Base-by-base conservation (phyloP, 768 basidiomycete species). In the Boletus speciosus region DNA sequence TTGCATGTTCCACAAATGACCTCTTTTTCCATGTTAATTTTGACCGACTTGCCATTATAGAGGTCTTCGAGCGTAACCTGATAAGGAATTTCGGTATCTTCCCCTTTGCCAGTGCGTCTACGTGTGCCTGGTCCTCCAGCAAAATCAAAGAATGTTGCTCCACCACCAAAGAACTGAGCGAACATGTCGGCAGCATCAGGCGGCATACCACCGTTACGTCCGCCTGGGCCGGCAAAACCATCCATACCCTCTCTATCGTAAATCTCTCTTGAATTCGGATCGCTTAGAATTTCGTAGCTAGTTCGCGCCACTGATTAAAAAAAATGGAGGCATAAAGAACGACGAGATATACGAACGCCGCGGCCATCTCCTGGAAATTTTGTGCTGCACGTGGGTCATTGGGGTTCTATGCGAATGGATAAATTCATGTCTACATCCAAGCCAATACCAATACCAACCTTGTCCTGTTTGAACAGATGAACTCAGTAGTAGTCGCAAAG, bases 51-150 rank as follows among this genome's bases (percentile, higher is more conserved):
- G 31, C 95, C 96, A 52, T 88, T 90, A 72, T 93, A 98, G 21
- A 95, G 74, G 68, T 98, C 95, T 71, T 97, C 95, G 31, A 98
- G 78, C 5, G 90, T 87, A 49, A 96, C 90, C 38, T 90, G 80
- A 67, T 95, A 88, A 4, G 85, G 82, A 58, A 93, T 84, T 43
- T 85, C 75, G 21, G 86, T 81, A 66, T 94, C 85, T 61, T 88
- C 78, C 15, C 87, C 87, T 61, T 82, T 84, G 58, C 25, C 25
- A 25, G 25, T 25, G 25, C 81, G 73, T 58, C 77, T 73, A 55
- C 75, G 72, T 48, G 70, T 64, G 16, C 76, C 74, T 37, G 72
- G 46, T 61, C 78, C 80, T 47, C 83, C 78, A 42, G 79, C 83
- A 63, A 88, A 88, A 50, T 82, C 80, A 63, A 92, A 93, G 51